Evolutionary conservation across 1,139 yeast genomes (phyloP), one percentile per base, ranked within the genome.

Genomic region (Yamadazyma atlantica): DNA sequence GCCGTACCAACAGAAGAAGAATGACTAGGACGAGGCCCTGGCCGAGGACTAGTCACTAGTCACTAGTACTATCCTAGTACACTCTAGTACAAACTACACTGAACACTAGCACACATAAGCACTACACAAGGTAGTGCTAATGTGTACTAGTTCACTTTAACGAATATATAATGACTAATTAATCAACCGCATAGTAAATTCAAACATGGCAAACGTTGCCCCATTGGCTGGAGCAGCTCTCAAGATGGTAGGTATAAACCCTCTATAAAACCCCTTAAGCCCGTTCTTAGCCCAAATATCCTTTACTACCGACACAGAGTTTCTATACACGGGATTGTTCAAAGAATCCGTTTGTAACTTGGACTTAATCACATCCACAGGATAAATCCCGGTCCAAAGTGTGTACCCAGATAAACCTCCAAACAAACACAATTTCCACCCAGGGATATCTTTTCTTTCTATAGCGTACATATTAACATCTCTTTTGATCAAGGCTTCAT

Each of bases 141-240:
- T n/a, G n/a, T n/a, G n/a, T n/a, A n/a, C n/a, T n/a, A n/a, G n/a
- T n/a, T n/a, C n/a, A n/a, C n/a, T n/a, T n/a, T n/a, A n/a, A n/a
- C n/a, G n/a, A n/a, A n/a, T n/a, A n/a, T n/a, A n/a, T n/a, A n/a
- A n/a, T n/a, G n/a, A n/a, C n/a, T 43, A 43, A 77, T 53, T 45
- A 19, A 47, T 44, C 28, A 76, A 58, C 62, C 94, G 78, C 85
- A 88, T 85, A 4, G 95, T 84, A 38, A 85, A 61, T 63, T 90
- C 97, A 57, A 90, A 90, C 9, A 94, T 88, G 37, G 88, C 86
- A 65, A 90, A 90, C 1, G 97, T 90, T 22, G 95, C 95, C 36
- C 96, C 97, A 56, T 90, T 90, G 13, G 95, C 97, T 3, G 97
- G 97, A 2, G 96, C 96, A 37, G 97, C 97, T 63, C 97, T 82